Evolutionary conservation across 139 green algal genomes (phyloP), one percentile per base, ranked within the genome.

Genomic region (Picocystis salinarum): DNA sequence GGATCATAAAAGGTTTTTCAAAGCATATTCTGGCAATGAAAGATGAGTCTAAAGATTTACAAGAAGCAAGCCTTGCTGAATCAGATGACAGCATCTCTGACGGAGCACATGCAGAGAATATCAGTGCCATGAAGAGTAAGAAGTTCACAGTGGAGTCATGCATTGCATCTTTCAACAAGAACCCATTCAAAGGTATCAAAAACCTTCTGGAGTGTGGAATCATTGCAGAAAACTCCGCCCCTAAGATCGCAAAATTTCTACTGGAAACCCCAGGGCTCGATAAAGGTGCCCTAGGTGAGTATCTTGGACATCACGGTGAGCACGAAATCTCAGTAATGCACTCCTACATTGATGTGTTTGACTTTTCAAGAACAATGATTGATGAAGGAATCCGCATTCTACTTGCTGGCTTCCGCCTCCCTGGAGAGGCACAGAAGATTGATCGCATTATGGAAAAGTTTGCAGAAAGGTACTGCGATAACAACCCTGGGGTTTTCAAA

Each of bases 391-490:
- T 92, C 33, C 60, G 80, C 31, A 25, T 37, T 23, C 53, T 91
- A 26, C 70, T 92, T 48, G 28, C 30, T 3, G 54, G 48, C 19
- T 92, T 91, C 59, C 59, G 71, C 10, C 53, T 84, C 30, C 48
- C 48, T 4, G 48, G 48, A 13, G 78, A 91, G 53, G 78, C 78
- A 6, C 77, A 87, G 61, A 76, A 91, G 62, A 93, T 93, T 23
- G 81, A 93, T 53, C 62, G 81, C 15, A 81, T 93, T 49, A 85
- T 93, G 79, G 79, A 93, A 52, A 77, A 79, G 45, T 87, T 91
- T 70, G 71, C 73, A 13, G 20, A 67, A 61, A 57, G 64, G 5
- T 90, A 77, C 58, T 82, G 64, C 51, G 23, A 40, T 6, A 64
- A 77, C 55, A 89, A 89, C 54, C 65, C 77, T 2, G 42, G 34